Conservation (phyloP, 495 filamentous ascomycete genomes). For the Gamarada debralockiae region DNA sequence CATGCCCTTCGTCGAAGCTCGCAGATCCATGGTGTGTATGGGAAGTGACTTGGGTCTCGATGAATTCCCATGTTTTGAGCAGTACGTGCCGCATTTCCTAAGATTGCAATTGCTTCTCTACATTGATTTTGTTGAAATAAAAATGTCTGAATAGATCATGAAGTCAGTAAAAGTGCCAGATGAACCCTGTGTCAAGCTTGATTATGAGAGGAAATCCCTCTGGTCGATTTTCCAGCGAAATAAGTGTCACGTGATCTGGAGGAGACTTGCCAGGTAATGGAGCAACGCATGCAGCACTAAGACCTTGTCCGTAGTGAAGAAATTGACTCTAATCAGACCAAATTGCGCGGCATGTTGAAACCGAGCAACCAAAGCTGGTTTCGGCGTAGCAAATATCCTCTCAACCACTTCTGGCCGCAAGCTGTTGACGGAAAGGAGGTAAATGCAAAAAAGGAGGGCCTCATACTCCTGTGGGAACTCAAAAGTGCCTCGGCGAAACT, state of each 20-base stretch:
- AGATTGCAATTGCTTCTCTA: conserved; percentile 13
- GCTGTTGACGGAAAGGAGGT: conserved; percentile 15
- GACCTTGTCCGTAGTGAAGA: conserved; percentile 15
- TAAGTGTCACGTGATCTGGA: background rate
- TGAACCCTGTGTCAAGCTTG: too few species aligned
- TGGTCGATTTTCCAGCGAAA: too few species aligned
- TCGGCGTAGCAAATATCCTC: conserved; percentile 3
- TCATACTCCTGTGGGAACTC: conserved; percentile 9
- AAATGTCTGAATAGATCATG: conserved; percentile 10
- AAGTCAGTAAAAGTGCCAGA: background rate
- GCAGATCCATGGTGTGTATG: conserved; percentile 24
- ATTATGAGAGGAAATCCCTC: too few species aligned
- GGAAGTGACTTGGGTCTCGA: conserved; percentile 23
- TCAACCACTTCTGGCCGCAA: conserved; percentile 10
- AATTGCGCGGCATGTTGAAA: conserved; percentile 4
- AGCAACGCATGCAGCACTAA: conserved; percentile 5
- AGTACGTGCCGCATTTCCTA: conserved; percentile 15
- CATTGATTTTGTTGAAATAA: conserved; percentile 15
- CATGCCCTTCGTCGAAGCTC: conserved; percentile 24
- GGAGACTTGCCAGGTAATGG: conserved; percentile 13
- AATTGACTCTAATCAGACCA: conserved; percentile 9
- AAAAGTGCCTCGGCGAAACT: conserved; percentile 10
- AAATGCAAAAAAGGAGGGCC: conserved; percentile 12
- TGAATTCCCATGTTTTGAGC: conserved; percentile 25
- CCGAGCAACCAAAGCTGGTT: conserved; percentile 2